A percentile compares a stretch with the other conserved stretches of the same genome.
Conservation (phyloP, 2,329 filamentous ascomycete genomes). For the Alternaria rosae region DNA sequence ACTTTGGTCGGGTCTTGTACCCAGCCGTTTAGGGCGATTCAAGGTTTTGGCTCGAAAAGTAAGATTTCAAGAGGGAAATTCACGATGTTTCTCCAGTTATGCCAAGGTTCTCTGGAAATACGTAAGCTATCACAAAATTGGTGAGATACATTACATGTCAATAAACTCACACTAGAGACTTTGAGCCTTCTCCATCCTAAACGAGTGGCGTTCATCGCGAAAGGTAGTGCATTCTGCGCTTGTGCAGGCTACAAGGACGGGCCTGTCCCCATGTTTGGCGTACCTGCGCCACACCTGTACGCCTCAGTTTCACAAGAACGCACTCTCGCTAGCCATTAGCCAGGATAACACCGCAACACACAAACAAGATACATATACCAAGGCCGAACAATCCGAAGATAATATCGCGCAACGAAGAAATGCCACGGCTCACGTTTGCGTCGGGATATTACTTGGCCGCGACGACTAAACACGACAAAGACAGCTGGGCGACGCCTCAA, state of each 20-base stretch:
- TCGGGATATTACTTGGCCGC: not conserved
- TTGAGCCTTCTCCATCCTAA: not conserved
- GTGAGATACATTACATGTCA: not conserved
- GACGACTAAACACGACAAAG: not conserved
- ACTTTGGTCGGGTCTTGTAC: not conserved
- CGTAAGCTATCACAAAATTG: too few species aligned
- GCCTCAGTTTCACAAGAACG: conserved; percentile 8
- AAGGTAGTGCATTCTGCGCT: not conserved
- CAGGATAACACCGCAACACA: not conserved
- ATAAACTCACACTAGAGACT: not conserved
- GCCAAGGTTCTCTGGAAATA: not conserved
- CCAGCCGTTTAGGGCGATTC: not conserved
- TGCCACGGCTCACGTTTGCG: not conserved
- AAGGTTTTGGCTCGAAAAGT: not conserved
- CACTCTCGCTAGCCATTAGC: not conserved
- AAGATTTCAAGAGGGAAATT: not conserved
- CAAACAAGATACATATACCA: not conserved
- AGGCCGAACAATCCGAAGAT: not conserved
- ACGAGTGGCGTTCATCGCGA: not conserved
- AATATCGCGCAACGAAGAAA: not conserved
- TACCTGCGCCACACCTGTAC: conserved; percentile 9
- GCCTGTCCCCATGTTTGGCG: conserved; percentile 1
- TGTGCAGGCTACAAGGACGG: not conserved
- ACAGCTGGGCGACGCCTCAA: not conserved
- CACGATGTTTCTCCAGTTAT: not conserved